Percentiles rank a stretch among this genome's conserved stretches.
These are phyloP conservation scores for Dalbergia cultrata DNA, from an alignment of 306 rosid genomes.

Conservation along the genomic window DNA sequence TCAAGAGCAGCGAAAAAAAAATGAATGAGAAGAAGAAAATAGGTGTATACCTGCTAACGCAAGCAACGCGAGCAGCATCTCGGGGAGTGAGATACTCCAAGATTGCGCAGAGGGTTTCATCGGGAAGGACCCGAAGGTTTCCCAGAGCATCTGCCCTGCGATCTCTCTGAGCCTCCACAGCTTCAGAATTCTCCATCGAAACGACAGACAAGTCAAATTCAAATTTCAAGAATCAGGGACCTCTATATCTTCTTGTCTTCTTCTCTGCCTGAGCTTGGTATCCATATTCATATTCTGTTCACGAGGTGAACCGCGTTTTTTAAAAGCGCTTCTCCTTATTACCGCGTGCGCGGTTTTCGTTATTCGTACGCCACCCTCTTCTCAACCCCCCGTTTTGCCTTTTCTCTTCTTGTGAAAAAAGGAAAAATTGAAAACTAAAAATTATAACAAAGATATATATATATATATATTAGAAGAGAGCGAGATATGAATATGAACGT, in stretches of 20 bases:
- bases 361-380: slow-evolving; percentile 32
- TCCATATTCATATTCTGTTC: too few species aligned
- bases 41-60: slow-evolving; percentile 82
- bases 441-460: too few species aligned
- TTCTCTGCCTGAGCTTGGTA: not conserved
- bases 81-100: slow-evolving; percentile 75
- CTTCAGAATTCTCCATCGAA: slow-evolving; percentile 54
- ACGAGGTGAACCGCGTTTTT: slow-evolving; percentile 33
- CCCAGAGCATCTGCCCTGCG: slow-evolving; percentile 88
- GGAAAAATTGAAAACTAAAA: too few species aligned
- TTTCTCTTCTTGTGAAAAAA: too few species aligned
- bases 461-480: too few species aligned
- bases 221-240: not conserved
- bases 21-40: slow-evolving; percentile 9
- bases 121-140: slow-evolving; percentile 77
- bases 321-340: not conserved
- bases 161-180: slow-evolving; percentile 52
- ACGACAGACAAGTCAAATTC: slow-evolving; percentile 12
- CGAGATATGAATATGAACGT: too few species aligned
- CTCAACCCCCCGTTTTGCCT: not conserved
- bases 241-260: not conserved
- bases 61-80: slow-evolving; percentile 79
- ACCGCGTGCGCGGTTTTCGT: slow-evolving; percentile 39
- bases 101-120: slow-evolving; percentile 77
- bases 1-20: not conserved